Conservation (phyloP, 164 flowering plant species). For the Vitis rupestris region DNA sequence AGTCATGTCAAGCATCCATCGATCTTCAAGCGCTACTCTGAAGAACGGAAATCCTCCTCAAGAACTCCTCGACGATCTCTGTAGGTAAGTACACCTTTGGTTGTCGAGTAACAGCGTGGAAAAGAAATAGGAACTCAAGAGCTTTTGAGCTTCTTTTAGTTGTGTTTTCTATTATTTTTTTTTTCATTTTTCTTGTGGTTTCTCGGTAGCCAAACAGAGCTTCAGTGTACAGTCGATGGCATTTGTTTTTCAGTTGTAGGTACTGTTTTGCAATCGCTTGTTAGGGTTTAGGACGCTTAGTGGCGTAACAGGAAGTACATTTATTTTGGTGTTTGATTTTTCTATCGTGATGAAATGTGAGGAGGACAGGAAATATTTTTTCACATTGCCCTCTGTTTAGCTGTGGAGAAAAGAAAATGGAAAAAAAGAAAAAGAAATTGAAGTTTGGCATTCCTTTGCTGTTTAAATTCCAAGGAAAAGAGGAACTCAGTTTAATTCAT, state of each 20-base stretch:
- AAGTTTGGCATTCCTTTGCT: not conserved
- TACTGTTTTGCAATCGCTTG: not conserved
- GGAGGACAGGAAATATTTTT: not conserved
- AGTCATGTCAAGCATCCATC: conserved; percentile 45
- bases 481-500: no score
- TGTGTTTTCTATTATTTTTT: not conserved
- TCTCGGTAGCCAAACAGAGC: no score
- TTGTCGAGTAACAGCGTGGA: not conserved
- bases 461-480: no score
- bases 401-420: not conserved
- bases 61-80: conserved; percentile 92
- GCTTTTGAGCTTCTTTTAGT: no score
- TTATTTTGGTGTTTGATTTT: not conserved
- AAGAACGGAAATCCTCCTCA: conserved; percentile 73
- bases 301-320: not conserved
- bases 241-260: not conserved
- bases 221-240: not conserved
- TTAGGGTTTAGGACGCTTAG: not conserved
- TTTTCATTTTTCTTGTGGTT: not conserved
- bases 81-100: conserved; percentile 47
- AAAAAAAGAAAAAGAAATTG: not conserved
- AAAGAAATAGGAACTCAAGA: not conserved
- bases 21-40: conserved; percentile 56
- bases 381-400: not conserved
- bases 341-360: not conserved